These are phyloP conservation scores for Sporothrix protearum DNA, from an alignment of 2,329 filamentous ascomycete genomes.

Conservation along the genomic window DNA sequence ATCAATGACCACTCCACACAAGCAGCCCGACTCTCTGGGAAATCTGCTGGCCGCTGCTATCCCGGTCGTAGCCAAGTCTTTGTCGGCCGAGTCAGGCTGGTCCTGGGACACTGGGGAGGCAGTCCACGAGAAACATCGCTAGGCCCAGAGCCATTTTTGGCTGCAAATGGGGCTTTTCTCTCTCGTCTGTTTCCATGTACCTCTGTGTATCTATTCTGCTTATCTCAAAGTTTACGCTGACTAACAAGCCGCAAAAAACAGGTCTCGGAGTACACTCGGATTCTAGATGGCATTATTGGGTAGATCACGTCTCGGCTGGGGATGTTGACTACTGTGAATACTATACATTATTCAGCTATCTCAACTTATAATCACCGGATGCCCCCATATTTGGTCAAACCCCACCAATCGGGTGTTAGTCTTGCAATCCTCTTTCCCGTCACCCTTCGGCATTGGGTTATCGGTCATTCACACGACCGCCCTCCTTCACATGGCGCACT, in stretches of 20 bases:
- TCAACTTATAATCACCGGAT: neutral
- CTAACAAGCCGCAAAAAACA: neutral
- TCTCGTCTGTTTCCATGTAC: too few species aligned
- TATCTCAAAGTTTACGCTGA: too few species aligned
- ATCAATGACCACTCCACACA: neutral
- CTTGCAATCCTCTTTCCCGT: neutral
- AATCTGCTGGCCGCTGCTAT: neutral
- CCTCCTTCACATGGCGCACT: slow-evolving; percentile 24
- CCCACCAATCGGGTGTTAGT: neutral
- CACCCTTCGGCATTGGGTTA: too few species aligned
- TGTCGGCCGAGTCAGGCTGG: neutral
- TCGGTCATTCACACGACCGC: too few species aligned
- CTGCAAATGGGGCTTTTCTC: neutral
- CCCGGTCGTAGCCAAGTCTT: neutral
- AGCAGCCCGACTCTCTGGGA: neutral
- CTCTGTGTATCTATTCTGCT: too few species aligned
- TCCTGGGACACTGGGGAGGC: neutral
- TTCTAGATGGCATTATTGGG: neutral
- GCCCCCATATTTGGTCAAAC: neutral
- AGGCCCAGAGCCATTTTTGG: neutral
- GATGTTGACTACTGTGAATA: neutral
- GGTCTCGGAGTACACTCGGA: neutral
- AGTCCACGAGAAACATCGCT: neutral
- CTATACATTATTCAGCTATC: neutral
- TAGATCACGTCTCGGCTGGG: neutral